A percentile compares a stretch with the other conserved stretches of the same genome.
Evolutionary conservation across 108 stramenopile species (phyloP).

Genomic region (Nitzschia putrida): DNA sequence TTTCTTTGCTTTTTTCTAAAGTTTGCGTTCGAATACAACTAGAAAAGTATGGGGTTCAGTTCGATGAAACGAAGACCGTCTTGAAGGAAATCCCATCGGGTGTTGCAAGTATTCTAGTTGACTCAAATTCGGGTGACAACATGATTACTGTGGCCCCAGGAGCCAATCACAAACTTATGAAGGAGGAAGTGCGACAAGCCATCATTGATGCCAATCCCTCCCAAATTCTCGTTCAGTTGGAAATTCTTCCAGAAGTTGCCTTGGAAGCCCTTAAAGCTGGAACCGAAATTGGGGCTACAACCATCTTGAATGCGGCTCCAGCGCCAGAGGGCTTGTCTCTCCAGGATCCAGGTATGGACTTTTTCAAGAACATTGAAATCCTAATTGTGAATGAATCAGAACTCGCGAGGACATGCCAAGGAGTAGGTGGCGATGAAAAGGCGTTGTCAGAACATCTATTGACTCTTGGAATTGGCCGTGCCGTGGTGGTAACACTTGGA

Average conservation of each 20-base stretch:
- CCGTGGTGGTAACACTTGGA: conserved; percentile 82
- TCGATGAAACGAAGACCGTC: conserved; percentile 35
- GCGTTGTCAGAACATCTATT: conserved; percentile 64
- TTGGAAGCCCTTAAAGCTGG: conserved; percentile 68
- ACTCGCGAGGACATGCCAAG: conserved; percentile 46
- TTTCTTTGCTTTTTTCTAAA: neutral
- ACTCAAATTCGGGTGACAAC: conserved; percentile 75
- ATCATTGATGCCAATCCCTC: conserved; percentile 27
- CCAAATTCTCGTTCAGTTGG: conserved; percentile 78
- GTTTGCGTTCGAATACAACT: neutral
- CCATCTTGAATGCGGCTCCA: conserved; percentile 80
- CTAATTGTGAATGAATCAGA: conserved; percentile 85
- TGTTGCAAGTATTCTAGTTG: conserved; percentile 77
- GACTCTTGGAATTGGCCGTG: conserved; percentile 57
- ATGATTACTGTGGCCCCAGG: conserved; percentile 83
- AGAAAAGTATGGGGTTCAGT: conserved; percentile 35
- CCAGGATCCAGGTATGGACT: conserved; percentile 71
- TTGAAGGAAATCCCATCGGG: conserved; percentile 50
- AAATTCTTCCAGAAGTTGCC: conserved; percentile 68
- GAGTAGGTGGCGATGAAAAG: conserved; percentile 38
- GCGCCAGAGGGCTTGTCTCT: conserved; percentile 54
- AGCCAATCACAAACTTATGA: conserved; percentile 67
- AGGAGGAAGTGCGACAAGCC: conserved; percentile 55
- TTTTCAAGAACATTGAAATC: conserved; percentile 71
- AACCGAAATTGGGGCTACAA: conserved; percentile 61